phyloP scores from a whole-genome alignment of 192 early-diverging fungal genomes.

The Umbelopsis vinacea region DNA sequence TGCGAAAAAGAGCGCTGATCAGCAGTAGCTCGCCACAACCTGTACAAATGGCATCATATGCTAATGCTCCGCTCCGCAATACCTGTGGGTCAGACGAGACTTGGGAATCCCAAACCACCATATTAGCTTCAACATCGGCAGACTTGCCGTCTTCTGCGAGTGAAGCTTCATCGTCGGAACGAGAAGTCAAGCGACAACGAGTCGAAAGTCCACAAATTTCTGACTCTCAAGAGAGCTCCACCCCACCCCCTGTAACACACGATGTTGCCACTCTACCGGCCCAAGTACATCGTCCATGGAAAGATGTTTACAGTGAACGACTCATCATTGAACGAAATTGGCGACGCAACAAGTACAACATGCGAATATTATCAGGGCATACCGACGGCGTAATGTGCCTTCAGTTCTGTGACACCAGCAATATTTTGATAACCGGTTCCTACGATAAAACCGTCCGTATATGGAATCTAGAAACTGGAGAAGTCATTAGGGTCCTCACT shows the following conservation, averaged over 20 bases:
- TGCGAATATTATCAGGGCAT: conserved; percentile 74
- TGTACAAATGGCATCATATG: conserved; percentile 13
- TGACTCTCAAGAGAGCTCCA: background rate
- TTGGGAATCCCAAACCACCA: conserved; percentile 29
- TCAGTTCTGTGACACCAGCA: conserved; percentile 78
- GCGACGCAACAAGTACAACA: conserved; percentile 77
- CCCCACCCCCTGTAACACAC: conserved; percentile 19
- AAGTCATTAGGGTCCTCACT: conserved; percentile 71
- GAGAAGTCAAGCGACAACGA: background rate
- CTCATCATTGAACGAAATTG: conserved; percentile 93
- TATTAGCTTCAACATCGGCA: conserved; percentile 27
- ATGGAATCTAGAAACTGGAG: conserved; percentile 89
- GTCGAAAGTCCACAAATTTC: background rate
- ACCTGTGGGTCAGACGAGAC: conserved; percentile 21
- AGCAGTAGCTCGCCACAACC: conserved; percentile 21
- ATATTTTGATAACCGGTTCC: conserved; percentile 83
- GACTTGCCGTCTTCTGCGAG: background rate
- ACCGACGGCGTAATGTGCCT: conserved; percentile 90
- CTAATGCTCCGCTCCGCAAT: conserved; percentile 22
- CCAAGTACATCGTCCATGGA: conserved; percentile 79
- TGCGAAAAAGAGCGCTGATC: conserved; percentile 32
- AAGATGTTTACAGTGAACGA: conserved; percentile 93
- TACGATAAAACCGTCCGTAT: conserved; percentile 87
- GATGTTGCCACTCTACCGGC: conserved; percentile 10
- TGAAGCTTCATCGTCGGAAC: background rate